phyloP scores from a whole-genome alignment of 2,329 filamentous ascomycete genomes.

The Zalaria obscura region DNA sequence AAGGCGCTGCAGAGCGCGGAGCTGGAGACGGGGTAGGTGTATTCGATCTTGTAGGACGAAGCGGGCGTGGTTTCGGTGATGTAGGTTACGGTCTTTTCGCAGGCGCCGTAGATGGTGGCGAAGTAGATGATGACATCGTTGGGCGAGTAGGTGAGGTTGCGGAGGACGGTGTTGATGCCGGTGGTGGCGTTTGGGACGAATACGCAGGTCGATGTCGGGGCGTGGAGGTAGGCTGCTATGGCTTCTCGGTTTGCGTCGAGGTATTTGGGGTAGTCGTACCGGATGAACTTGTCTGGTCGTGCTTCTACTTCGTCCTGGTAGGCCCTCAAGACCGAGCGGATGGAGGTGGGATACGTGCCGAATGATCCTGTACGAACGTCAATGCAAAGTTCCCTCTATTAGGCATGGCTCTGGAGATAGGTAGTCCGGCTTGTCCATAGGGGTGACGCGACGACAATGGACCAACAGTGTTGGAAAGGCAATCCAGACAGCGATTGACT shows the following conservation, averaged over 20 bases:
- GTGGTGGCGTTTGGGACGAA: constrained; percentile 73
- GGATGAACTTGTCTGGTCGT: constrained; percentile 62
- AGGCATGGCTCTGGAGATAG: neutral
- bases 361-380: constrained; percentile 48
- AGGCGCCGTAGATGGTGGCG: constrained; percentile 62
- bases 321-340: constrained; percentile 45
- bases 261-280: constrained; percentile 47
- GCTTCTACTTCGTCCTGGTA: constrained; percentile 55
- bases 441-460: neutral
- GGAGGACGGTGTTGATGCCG: constrained; percentile 65
- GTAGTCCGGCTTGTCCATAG: neutral
- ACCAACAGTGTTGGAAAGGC: too few relatives aligned
- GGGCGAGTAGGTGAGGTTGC: constrained; percentile 51
- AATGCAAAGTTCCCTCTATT: neutral
- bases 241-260: constrained; percentile 52
- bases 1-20: constrained; percentile 50
- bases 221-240: constrained; percentile 52
- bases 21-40: constrained; percentile 58
- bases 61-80: constrained; percentile 52
- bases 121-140: constrained; percentile 73
- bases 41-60: constrained; percentile 38
- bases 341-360: constrained; percentile 53
- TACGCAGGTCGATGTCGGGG: constrained; percentile 51
- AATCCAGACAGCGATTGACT: too few relatives aligned
- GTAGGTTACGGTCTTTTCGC: constrained; percentile 59